Evolutionary conservation across 2,329 filamentous ascomycete genomes (phyloP).

Genomic region (Neospermospora avenae): DNA sequence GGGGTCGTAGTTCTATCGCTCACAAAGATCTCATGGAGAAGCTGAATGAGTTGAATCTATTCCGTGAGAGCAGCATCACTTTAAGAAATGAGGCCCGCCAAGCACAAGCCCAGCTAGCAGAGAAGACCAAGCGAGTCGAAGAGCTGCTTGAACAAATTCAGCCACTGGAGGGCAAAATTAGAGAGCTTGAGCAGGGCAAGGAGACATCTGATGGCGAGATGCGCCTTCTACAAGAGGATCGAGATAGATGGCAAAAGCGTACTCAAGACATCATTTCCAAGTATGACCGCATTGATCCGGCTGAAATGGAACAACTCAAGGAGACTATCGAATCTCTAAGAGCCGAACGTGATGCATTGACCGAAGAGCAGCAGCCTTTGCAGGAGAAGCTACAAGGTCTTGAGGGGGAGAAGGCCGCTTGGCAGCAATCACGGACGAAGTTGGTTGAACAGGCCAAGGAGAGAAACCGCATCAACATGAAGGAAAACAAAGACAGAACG

Average conservation of each 20-base stretch:
- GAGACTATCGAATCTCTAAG: conserved; percentile 66
- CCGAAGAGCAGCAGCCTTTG: conserved; percentile 42
- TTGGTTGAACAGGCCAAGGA: conserved; percentile 63
- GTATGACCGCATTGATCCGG: conserved; percentile 91
- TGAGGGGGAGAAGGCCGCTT: conserved; percentile 52
- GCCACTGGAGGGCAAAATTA: conserved; percentile 75
- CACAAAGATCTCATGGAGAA: conserved; percentile 93
- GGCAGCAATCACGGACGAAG: conserved; percentile 50
- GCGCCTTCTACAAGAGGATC: conserved; percentile 83
- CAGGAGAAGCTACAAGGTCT: conserved; percentile 51
- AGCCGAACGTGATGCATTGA: conserved; percentile 55
- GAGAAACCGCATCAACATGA: conserved; percentile 50
- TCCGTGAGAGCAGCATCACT: conserved; percentile 90
- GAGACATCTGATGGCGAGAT: conserved; percentile 68
- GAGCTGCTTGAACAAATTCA: conserved; percentile 73
- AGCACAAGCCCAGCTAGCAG: conserved; percentile 69
- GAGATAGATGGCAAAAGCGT: conserved; percentile 92
- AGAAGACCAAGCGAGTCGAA: conserved; percentile 72
- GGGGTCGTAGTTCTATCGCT: conserved; percentile 67
- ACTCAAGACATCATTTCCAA: conserved; percentile 94
- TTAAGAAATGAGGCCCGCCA: conserved; percentile 83
- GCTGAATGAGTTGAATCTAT: conserved; percentile 91
- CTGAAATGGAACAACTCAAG: conserved; percentile 87
- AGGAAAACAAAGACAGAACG: conserved; percentile 51
- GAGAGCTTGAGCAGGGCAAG: conserved; percentile 79